Conservation (phyloP, 805 yeast genomes). For the Diddensiella transvaalensis region DNA sequence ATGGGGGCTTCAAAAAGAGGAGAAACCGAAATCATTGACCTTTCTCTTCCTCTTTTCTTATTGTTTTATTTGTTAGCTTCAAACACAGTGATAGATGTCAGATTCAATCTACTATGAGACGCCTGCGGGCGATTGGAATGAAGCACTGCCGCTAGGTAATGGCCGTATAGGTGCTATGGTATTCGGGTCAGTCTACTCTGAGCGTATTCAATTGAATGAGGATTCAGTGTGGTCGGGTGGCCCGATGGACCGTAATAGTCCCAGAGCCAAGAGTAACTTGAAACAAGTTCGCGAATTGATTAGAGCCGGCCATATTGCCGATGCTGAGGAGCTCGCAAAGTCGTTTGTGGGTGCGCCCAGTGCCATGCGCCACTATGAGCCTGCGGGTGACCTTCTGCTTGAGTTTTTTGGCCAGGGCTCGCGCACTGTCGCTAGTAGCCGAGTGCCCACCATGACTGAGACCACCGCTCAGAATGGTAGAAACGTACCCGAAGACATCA, state of each 20-base stretch:
- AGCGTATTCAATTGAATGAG: constrained; percentile 1
- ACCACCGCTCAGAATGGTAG: neutral
- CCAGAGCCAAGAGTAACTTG: constrained; percentile 1
- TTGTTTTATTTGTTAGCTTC: too few species aligned
- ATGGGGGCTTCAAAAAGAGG: too few species aligned
- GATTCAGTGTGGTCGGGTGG: constrained; percentile 7
- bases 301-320: neutral
- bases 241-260: neutral
- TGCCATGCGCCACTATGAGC: constrained; percentile 6
- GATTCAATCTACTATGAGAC: constrained; percentile 5
- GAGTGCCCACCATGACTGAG: constrained; percentile 1
- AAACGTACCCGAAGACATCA: neutral
- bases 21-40: too few species aligned
- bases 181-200: constrained; percentile 2
- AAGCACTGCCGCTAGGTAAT: constrained; percentile 14
- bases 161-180: constrained; percentile 13
- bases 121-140: constrained; percentile 9
- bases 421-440: neutral
- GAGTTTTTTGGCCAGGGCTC: constrained; percentile 4
- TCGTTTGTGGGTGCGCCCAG: neutral
- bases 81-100: too few species aligned
- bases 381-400: neutral
- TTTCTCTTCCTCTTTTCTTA: too few species aligned
- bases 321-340: constrained; percentile 6
- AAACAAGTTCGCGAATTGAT: constrained; percentile 3